phyloP scores from a whole-genome alignment of 192 early-diverging fungal species.

The Mortierella antarctica region DNA sequence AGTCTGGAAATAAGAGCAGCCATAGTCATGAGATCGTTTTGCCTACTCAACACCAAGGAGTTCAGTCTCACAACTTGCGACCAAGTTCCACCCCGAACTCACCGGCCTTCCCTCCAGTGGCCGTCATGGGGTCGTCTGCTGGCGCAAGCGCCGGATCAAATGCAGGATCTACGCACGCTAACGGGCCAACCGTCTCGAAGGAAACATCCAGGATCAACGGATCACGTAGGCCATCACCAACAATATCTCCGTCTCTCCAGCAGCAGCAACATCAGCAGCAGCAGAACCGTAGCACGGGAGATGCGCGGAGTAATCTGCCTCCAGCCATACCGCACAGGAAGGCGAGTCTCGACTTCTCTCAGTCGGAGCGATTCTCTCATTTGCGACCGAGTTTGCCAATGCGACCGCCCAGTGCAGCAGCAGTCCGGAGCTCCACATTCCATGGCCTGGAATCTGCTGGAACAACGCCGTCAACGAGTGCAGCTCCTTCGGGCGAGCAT shows the following conservation, averaged over 20 bases:
- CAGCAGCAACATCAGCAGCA: constrained; percentile 23
- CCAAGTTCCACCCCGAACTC: constrained; percentile 41
- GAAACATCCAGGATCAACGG: constrained; percentile 17
- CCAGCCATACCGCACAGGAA: constrained; percentile 43
- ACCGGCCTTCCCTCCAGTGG: constrained; percentile 33
- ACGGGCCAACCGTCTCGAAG: neutral
- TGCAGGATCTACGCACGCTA: neutral
- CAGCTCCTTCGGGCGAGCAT: too few species aligned
- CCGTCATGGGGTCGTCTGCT: constrained; percentile 7
- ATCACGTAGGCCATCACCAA: constrained; percentile 29
- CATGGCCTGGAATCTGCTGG: constrained; percentile 35
- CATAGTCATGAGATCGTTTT: constrained; percentile 36
- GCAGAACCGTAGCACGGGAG: neutral
- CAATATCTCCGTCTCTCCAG: constrained; percentile 9
- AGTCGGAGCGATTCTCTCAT: constrained; percentile 30
- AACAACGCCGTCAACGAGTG: too few species aligned
- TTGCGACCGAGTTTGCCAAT: constrained; percentile 41
- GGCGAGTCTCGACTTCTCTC: constrained; percentile 49
- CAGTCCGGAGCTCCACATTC: constrained; percentile 49
- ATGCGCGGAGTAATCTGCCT: constrained; percentile 24
- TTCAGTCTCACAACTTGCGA: constrained; percentile 1
- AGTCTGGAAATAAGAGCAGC: constrained; percentile 3
- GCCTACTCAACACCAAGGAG: constrained; percentile 17
- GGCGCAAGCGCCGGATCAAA: constrained; percentile 2
- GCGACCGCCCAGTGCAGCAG: constrained; percentile 44